Evolutionary conservation across 2,329 filamentous ascomycete species (phyloP).

Genomic region (Ophiosphaerella korrae): DNA sequence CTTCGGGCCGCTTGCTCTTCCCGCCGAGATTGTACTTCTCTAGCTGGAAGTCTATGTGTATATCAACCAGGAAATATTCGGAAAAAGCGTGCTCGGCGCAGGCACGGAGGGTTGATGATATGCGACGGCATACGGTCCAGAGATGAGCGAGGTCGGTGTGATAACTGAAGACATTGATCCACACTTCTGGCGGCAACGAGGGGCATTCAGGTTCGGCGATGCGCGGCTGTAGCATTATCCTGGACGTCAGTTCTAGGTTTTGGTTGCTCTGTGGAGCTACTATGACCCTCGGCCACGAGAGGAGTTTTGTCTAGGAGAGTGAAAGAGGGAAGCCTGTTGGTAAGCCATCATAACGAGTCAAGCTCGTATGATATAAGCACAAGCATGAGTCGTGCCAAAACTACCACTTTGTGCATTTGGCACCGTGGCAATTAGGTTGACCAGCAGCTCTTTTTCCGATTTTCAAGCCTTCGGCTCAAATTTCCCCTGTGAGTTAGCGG

Average conservation of each 20-base stretch:
- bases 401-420: no score
- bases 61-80: conserved; percentile 25
- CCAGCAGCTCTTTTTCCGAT: no score
- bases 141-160: conserved; percentile 38
- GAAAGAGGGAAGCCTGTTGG: no score
- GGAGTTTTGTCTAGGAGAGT: no score
- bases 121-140: conserved; percentile 35
- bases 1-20: conserved; percentile 32
- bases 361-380: no score
- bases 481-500: no score
- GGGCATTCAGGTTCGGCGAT: conserved; percentile 19
- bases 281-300: no score
- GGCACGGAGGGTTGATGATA: conserved; percentile 32
- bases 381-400: no score
- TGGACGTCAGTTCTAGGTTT: background rate
- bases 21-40: conserved; percentile 44
- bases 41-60: conserved; percentile 34
- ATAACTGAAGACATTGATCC: conserved; percentile 41
- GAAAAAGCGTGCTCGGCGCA: conserved; percentile 39
- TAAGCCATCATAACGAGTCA: no score
- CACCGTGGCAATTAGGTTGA: no score
- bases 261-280: no score
- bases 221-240: background rate
- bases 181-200: conserved; percentile 40
- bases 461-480: no score